Base-by-base conservation (phyloP, 1,284 basidiomycete genomes). In the Cutaneotrichosporon mucoides region DNA sequence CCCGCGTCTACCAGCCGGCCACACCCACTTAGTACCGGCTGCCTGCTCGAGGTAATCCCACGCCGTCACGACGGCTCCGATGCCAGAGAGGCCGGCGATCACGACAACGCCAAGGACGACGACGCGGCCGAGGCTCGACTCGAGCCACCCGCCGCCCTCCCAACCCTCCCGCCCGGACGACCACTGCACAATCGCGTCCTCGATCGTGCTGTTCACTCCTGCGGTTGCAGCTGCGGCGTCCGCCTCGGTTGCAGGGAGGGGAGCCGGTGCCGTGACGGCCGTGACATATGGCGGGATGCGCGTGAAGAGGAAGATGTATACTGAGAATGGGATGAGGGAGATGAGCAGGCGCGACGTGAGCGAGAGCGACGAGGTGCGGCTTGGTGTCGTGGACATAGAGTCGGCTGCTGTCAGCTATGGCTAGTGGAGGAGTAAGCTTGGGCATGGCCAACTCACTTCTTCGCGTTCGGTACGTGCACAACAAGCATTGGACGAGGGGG, bases 281-380 rank as follows among this genome's bases (percentile, higher is more conserved):
- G 73, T 76, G 47, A 76, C 63, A 61, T 77, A 79, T 3, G 75
- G 75, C 11, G 76, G 78, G 6, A 78, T 76, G 5, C 69, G 68
- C 44, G 76, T 76, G 65, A 77, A 78, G 34, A 72, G 63, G 63
- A 77, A 77, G 53, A 73, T 68, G 63, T 77, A 79, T 8, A 76
- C 63, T 1, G 66, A 61, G 56, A 77, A 79, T 0, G 77, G 77
- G 42, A 79, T 63, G 11, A 76, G 66, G 5, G 76, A 68, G 47
- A 78, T 72, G 13, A 73, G 65, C 2, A 78, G 36, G 1, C 76
- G 69, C 9, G 65, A 61, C 45, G 62, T 67, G 35, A 71, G 53
- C 8, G 68, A 55, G 38, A 74, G 60, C 0, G 67, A 67, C 1
- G 69, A 54, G 11, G n/a, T 5, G 40, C 38, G 38, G 8, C 16